A percentile compares a stretch with the other conserved stretches of the same genome.
Conservation (phyloP, 2,329 filamentous ascomycete species). For the Colletotrichum sidae region DNA sequence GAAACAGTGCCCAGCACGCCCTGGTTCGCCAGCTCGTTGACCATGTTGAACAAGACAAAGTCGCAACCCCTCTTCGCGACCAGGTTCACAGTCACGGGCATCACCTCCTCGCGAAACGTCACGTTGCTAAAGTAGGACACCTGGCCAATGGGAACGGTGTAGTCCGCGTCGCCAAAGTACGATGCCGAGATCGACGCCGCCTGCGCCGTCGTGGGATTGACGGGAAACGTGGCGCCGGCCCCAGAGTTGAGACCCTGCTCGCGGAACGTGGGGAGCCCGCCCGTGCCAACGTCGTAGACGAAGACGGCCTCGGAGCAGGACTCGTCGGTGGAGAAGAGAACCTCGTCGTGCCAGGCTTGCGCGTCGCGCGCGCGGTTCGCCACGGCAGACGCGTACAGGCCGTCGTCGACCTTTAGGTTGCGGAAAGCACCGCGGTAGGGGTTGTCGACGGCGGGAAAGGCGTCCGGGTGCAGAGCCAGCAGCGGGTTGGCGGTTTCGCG, state of each 20-base stretch:
- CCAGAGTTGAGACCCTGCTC: conserved; percentile 47
- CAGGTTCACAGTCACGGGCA: conserved; percentile 55
- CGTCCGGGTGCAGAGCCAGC: neutral
- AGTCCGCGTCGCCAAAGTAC: conserved; percentile 49
- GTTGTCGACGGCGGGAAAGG: conserved; percentile 1
- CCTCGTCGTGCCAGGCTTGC: conserved; percentile 47
- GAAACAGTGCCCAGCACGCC: conserved; percentile 51
- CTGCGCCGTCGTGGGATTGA: conserved; percentile 42
- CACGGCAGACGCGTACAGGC: conserved; percentile 1
- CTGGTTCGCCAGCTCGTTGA: conserved; percentile 52
- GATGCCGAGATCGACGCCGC: conserved; percentile 39
- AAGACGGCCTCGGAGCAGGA: conserved; percentile 54
- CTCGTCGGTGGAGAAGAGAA: conserved; percentile 49
- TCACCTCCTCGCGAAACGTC: conserved; percentile 51
- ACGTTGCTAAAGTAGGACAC: conserved; percentile 52
- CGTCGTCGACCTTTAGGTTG: neutral
- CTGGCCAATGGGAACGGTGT: conserved; percentile 56
- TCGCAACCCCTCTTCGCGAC: conserved; percentile 57
- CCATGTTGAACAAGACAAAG: conserved; percentile 54
- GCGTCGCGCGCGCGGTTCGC: conserved; percentile 4
- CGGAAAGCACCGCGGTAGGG: conserved; percentile 4
- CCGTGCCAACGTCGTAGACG: conserved; percentile 56
- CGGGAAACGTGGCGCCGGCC: conserved; percentile 45
- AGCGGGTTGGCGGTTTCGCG: neutral
- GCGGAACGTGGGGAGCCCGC: conserved; percentile 52